Base-by-base conservation (phyloP, 495 filamentous ascomycete species). In the Geopyxis carbonaria region DNA sequence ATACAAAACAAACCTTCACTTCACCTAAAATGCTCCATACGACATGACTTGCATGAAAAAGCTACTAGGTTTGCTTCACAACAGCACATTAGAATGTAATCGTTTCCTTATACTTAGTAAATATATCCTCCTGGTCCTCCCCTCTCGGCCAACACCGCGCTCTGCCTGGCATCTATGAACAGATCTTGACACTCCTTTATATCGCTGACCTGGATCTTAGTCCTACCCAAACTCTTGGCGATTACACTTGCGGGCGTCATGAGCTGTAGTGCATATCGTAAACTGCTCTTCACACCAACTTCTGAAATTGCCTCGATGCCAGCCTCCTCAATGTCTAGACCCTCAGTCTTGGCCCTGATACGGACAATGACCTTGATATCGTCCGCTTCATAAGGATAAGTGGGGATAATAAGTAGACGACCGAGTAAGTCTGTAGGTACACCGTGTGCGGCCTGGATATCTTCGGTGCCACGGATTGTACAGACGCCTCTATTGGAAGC, bases 351-450 rank as follows among this genome's bases (percentile, higher is more conserved):
- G 2, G 87, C 87, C 16, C 89, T 55, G 52, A 95, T 89, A 5
- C 75, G 66, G 8, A 97, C 63, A 40, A 97, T 95, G 55, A 94
- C 78, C 29, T 75, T 71, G 48, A 95, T 82, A 55, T 97, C 85
- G 30, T 92, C 80, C 4, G 65, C 60, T 4, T 61, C 69, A 67
- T 99, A 95, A n/a, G 78, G 61, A 43, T 89, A 80, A 2, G 91
- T 95, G 66, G 83, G 87, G 53, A 95, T 81, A 57, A 99, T 99
- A 39, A 92, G 80, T 23, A 94, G 78, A 10, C 91, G 80, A 53
- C 95, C 89, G 6, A 95, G 72, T 63, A 99, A 93, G 57, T 99
- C 89, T 21, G 94, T 74, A 0, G 91, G 89, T 4, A 99, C 62
- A 2, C 89, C 89, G 59, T 95, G 89, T 1, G 89, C 87, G 42